Evolutionary conservation across 768 basidiomycete species (phyloP).

Genomic region (Tephrocybe sp.): DNA sequence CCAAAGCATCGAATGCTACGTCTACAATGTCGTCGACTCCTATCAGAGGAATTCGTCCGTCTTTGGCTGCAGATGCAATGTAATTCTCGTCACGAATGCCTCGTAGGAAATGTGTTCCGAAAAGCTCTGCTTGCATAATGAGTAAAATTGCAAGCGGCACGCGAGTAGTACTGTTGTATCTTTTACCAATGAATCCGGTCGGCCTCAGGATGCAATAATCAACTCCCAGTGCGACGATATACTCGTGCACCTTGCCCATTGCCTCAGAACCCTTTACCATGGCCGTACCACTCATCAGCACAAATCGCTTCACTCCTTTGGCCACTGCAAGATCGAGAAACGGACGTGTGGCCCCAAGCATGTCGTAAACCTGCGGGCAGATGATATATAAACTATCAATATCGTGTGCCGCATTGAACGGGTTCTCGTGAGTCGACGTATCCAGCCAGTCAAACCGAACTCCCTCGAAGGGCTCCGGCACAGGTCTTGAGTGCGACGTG

Average conservation of each 20-base stretch:
- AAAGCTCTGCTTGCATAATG: conserved; percentile 3
- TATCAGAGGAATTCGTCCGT: conserved; percentile 29
- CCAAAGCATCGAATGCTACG: conserved; percentile 30
- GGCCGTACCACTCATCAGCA: conserved; percentile 24
- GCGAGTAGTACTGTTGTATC: neutral
- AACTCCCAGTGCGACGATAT: conserved; percentile 13
- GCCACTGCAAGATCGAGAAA: conserved; percentile 30
- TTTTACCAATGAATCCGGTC: conserved; percentile 31
- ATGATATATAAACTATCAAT: conserved; percentile 22
- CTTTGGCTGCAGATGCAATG: conserved; percentile 26
- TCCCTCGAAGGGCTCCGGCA: conserved; percentile 25
- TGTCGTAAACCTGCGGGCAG: conserved; percentile 1
- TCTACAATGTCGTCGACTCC: conserved; percentile 32
- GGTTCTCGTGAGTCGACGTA: conserved; percentile 25
- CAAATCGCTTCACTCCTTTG: conserved; percentile 32
- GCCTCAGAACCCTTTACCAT: conserved; percentile 15
- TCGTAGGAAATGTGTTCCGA: conserved; percentile 17
- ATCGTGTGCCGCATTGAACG: conserved; percentile 22
- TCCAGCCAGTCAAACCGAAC: conserved; percentile 35
- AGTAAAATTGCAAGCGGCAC: no score
- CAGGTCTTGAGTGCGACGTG: conserved; percentile 21
- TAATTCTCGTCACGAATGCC: conserved; percentile 23
- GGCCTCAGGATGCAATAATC: conserved; percentile 22
- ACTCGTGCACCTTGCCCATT: conserved; percentile 28
- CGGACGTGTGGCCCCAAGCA: conserved; percentile 19